Conservation (phyloP, 2,329 filamentous ascomycete genomes). For the Emmonsiellopsis sp. region DNA sequence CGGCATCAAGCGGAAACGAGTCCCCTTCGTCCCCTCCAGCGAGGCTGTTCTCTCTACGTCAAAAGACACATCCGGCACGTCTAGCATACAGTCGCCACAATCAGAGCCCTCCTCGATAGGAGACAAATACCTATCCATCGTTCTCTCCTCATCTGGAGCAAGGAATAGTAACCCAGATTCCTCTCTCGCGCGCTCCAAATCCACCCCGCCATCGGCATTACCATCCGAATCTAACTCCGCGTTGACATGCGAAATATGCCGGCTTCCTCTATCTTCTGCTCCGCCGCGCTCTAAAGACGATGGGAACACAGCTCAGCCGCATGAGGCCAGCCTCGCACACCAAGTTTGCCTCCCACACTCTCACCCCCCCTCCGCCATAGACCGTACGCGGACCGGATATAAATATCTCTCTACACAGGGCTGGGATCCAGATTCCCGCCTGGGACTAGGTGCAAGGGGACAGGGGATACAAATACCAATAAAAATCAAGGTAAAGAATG, state of each 20-base stretch:
- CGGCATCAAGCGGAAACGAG: slow-evolving; percentile 52
- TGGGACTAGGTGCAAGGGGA: slow-evolving; percentile 60
- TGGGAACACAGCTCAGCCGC: slow-evolving; percentile 16
- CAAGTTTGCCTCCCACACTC: slow-evolving; percentile 48
- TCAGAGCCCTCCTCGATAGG: slow-evolving; percentile 21
- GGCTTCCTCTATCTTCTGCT: slow-evolving; percentile 38
- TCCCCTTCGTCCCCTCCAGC: slow-evolving; percentile 50
- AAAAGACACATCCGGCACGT: slow-evolving; percentile 14
- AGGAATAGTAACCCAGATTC: neutral
- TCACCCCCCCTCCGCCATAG: slow-evolving; percentile 48
- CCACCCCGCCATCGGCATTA: neutral
- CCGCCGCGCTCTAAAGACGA: slow-evolving; percentile 6
- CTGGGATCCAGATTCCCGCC: slow-evolving; percentile 52
- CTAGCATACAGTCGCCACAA: slow-evolving; percentile 13
- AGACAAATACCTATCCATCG: slow-evolving; percentile 39
- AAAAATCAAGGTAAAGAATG: slow-evolving; percentile 60
- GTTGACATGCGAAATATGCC: slow-evolving; percentile 49
- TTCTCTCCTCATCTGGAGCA: slow-evolving; percentile 22
- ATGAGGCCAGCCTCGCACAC: slow-evolving; percentile 46
- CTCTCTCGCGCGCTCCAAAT: neutral
- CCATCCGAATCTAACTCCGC: neutral
- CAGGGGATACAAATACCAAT: slow-evolving; percentile 68
- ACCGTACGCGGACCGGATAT: slow-evolving; percentile 46
- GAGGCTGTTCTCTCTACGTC: slow-evolving; percentile 18
- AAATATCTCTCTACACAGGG: slow-evolving; percentile 48